Evolutionary conservation across 768 basidiomycete genomes (phyloP), one percentile per base, ranked within the genome.

Genomic region (Pulveroboletus sp.): DNA sequence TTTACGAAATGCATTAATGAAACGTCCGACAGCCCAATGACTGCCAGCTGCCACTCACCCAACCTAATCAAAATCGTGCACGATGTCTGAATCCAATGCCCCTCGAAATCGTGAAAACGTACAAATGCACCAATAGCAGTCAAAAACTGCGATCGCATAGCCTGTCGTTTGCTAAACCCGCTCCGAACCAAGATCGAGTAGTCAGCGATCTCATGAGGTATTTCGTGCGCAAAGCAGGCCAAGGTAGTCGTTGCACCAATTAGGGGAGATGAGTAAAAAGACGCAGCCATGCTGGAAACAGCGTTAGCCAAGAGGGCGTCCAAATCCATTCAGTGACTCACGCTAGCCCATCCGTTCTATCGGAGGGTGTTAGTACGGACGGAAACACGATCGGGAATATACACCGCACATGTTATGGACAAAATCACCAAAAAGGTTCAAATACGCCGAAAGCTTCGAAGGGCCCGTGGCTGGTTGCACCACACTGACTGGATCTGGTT

Each of bases 141-240:
- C 50, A 93, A 63, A 69, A 93, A 94, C 63, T 95, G 93, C 30
- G 87, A 89, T 60, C 86, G 85, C 92, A 95, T 93, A 3, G 93
- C 93, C 65, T 94, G 90, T 57, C 72, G 75, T 69, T 95, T 95
- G 26, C 85, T 89, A 65, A 94, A 93, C 4, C 93, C 92, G 58
- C 88, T 90, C 37, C 88, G 83, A 42, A 93, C 81, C 32, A 93
- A 74, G 57, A 94, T 93, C n/a, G 89, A 92, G 63, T 93, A 94
- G 66, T 94, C 93, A n/a, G 92, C 93, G 54, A 95, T 94, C 75
- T 95, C 91, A 62, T 95, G 92, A 15, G 93, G 93, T 46, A 95
- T 94, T 69, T 95, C 92, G 66, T 95, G 91, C 2, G 89, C 90
- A 62, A 94, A 95, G 64, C 92, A 94, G 24, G 93, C 93, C 40